phyloP scores from a whole-genome alignment of 1,284 basidiomycete genomes.

The Golubevia sp. region DNA sequence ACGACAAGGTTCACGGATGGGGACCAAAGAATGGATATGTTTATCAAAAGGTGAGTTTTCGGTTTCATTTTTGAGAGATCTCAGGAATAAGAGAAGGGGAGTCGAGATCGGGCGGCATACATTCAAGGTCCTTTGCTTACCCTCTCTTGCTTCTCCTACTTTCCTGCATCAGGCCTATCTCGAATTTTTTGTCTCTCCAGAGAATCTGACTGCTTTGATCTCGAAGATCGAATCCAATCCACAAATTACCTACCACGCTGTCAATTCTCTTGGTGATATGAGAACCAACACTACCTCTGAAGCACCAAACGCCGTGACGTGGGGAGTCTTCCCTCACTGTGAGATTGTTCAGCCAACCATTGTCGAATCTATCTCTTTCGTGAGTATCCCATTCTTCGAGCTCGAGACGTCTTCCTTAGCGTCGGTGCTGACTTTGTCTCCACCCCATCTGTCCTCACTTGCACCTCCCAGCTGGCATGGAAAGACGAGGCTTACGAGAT shows the following conservation, averaged over 20 bases:
- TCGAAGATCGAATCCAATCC: constrained; percentile 48
- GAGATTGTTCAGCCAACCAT: constrained; percentile 98
- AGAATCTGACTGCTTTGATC: constrained; percentile 47
- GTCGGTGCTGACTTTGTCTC: constrained; percentile 9
- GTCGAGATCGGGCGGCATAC: no score
- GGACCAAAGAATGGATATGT: constrained; percentile 64
- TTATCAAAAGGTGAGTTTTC: constrained; percentile 61
- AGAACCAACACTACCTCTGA: constrained; percentile 88
- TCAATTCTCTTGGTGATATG: constrained; percentile 74
- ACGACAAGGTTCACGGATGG: constrained; percentile 68
- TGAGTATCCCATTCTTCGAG: background rate
- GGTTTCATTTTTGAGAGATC: background rate
- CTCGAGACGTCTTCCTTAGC: background rate
- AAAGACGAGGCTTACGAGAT: constrained; percentile 61
- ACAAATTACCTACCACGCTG: constrained; percentile 60
- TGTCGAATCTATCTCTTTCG: constrained; percentile 71
- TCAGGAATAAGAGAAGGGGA: no score
- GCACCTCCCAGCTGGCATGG: constrained; percentile 33
- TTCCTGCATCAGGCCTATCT: constrained; percentile 35
- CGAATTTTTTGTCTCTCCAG: constrained; percentile 57
- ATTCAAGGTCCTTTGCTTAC: no score
- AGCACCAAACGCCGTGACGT: constrained; percentile 96
- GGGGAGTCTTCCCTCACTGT: constrained; percentile 91
- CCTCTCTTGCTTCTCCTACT: no score
- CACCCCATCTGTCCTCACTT: background rate